Conservation (phyloP, 2,329 filamentous ascomycete genomes). For the Sphaceloma murrayae region DNA sequence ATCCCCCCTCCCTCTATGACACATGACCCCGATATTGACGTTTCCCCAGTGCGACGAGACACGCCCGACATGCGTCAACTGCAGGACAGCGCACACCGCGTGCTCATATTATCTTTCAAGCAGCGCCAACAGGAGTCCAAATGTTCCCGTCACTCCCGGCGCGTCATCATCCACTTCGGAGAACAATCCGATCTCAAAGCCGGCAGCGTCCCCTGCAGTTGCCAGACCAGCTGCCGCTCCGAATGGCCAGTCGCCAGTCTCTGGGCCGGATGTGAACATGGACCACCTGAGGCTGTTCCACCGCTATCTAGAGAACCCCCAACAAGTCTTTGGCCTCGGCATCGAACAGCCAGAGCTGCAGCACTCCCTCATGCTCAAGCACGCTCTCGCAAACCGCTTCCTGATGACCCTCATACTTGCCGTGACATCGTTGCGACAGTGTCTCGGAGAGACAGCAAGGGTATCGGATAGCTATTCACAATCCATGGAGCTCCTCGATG, state of each 20-base stretch:
- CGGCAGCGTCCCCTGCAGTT: slow-evolving; percentile 1
- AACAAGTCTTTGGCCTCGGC: neutral
- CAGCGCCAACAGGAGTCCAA: neutral
- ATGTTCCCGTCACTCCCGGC: neutral
- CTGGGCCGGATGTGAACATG: neutral
- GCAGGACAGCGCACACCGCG: slow-evolving; percentile 6
- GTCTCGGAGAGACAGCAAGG: neutral
- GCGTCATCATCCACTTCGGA: neutral
- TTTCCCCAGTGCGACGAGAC: slow-evolving; percentile 17
- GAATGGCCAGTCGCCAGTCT: neutral
- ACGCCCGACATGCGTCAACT: slow-evolving; percentile 15
- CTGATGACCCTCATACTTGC: slow-evolving; percentile 10
- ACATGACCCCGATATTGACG: neutral
- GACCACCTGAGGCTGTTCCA: slow-evolving; percentile 5
- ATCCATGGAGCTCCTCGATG: slow-evolving; percentile 6
- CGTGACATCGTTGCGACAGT: slow-evolving; percentile 1
- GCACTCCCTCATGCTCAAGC: neutral
- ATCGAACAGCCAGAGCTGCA: slow-evolving; percentile 1
- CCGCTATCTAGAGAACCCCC: slow-evolving; percentile 6
- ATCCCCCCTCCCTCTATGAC: neutral
- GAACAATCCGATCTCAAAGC: no score
- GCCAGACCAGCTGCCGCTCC: neutral
- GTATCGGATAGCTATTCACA: neutral
- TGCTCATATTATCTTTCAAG: slow-evolving; percentile 11
- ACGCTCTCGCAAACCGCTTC: slow-evolving; percentile 1